Percentiles rank a stretch among this genome's conserved stretches.
Conservation (phyloP, 2,329 filamentous ascomycete species). For the Paracoccidioides lutzii region DNA sequence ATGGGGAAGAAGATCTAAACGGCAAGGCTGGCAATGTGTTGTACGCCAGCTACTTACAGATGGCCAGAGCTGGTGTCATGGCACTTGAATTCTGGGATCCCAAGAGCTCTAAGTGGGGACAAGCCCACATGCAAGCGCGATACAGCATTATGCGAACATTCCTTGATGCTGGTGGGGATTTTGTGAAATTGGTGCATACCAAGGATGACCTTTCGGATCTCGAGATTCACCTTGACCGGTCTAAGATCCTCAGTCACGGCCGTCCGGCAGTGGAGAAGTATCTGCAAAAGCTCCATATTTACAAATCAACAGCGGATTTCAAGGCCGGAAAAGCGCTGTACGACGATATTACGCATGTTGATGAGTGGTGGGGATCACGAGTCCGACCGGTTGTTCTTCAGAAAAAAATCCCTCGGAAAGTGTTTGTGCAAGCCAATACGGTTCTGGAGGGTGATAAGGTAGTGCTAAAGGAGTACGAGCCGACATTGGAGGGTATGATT, state of each 20-base stretch:
- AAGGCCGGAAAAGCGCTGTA: conserved; percentile 68
- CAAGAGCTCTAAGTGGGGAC: conserved; percentile 80
- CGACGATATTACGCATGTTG: conserved; percentile 68
- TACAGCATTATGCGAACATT: conserved; percentile 70
- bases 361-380: conserved; percentile 70
- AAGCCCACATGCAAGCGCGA: conserved; percentile 80
- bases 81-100: conserved; percentile 93
- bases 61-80: conserved; percentile 84
- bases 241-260: conserved; percentile 73
- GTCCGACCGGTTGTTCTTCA: conserved; percentile 54
- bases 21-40: conserved; percentile 73
- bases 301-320: conserved; percentile 80
- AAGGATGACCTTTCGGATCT: conserved; percentile 66
- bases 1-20: conserved; percentile 59
- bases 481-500: conserved; percentile 67
- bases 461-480: conserved; percentile 71
- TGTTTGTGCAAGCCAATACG: conserved; percentile 92
- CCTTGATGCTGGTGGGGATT: conserved; percentile 71
- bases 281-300: conserved; percentile 82
- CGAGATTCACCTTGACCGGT: conserved; percentile 68
- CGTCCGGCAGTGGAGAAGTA: conserved; percentile 74
- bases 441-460: conserved; percentile 57
- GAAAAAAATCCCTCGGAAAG: conserved; percentile 47
- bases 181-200: conserved; percentile 68
- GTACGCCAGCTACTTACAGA: conserved; percentile 76